Evolutionary conservation across 495 filamentous ascomycete species (phyloP).

Genomic region (Antarctomyces pellizariae): DNA sequence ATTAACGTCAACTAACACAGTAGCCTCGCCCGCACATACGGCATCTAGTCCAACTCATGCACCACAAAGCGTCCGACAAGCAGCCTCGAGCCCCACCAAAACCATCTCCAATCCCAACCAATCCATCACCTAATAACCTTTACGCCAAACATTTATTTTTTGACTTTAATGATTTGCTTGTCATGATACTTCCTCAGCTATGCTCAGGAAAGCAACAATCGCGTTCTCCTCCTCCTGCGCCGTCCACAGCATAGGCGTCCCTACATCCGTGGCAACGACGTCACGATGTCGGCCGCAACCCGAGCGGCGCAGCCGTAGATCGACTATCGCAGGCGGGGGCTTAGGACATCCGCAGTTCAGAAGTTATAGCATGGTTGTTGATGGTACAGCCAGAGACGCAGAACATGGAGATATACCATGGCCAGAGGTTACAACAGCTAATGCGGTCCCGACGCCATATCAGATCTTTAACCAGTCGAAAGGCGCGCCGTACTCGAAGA

Average conservation of each 20-base stretch:
- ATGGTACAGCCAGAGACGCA: slow-evolving; percentile 9
- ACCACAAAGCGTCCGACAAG: too few relatives aligned
- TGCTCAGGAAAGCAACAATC: slow-evolving; percentile 10
- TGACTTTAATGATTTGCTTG: too few relatives aligned
- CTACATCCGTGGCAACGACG: slow-evolving; percentile 7
- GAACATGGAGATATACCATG: slow-evolving; percentile 10
- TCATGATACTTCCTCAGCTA: too few relatives aligned
- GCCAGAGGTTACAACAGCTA: slow-evolving; percentile 13
- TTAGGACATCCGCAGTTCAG: slow-evolving; percentile 9
- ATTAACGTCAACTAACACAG: too few relatives aligned
- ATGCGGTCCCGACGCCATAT: slow-evolving; percentile 55
- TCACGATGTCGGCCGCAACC: slow-evolving; percentile 5
- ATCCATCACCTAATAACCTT: too few relatives aligned
- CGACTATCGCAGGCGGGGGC: neutral
- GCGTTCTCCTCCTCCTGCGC: slow-evolving; percentile 7
- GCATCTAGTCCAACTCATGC: too few relatives aligned
- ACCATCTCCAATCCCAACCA: too few relatives aligned
- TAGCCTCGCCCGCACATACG: too few relatives aligned
- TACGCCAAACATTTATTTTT: too few relatives aligned
- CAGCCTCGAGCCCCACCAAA: too few relatives aligned
- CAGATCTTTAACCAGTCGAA: slow-evolving; percentile 52
- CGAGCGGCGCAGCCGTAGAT: neutral
- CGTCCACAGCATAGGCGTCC: slow-evolving; percentile 4
- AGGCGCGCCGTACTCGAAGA: slow-evolving; percentile 52
- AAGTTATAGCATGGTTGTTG: slow-evolving; percentile 15